Evolutionary conservation across 2,329 filamentous ascomycete species (phyloP), one percentile per base, ranked within the genome.

Genomic region (Fusarium brachygibbosum): DNA sequence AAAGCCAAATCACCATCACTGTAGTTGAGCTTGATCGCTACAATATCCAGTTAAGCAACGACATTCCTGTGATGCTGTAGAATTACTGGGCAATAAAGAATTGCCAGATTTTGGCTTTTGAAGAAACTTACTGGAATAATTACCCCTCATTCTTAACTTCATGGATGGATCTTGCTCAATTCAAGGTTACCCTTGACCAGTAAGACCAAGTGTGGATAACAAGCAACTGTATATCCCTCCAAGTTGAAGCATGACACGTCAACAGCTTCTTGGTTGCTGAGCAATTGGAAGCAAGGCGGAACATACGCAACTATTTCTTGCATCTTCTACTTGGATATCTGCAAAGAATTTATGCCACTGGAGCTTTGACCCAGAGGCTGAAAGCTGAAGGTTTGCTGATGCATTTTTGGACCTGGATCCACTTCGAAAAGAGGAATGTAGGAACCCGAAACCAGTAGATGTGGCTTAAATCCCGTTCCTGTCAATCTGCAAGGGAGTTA

Each of bases 201-300:
- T 25, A 4, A 25, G 23, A 25, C 5, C 23, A 25, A 25, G 5
- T 25, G 23, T 25, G 23, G 23, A 25, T 25, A 25, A 25, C 6
- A 25, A 25, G 23, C 23, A 25, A 29, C 11, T 29, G 29, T 5
- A 38, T 28, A 50, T 29, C 17, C 38, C 17, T n/a, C 11, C 25
- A 31, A 29, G 23, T 37, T 28, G 42, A 31, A 40, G 42, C 11
- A 69, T 38, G 66, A 54, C 62, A 59, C 62, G 62, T 67, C 66
- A 67, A 53, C 35, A 59, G 4, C 16, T 4, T 8, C 12, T 41
- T 44, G 37, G 46, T 66, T 66, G 44, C 55, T 51, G 35, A 48
- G 50, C 46, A 34, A 44, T 35, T 41, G 49, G 57, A 54, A 29
- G 44, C 35, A 58, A 66, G 42, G 56, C 55, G 51, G 19, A 32